Evolutionary conservation across 495 filamentous ascomycete genomes (phyloP), one percentile per base, ranked within the genome.

Genomic region (Stereocaulon alpinum): DNA sequence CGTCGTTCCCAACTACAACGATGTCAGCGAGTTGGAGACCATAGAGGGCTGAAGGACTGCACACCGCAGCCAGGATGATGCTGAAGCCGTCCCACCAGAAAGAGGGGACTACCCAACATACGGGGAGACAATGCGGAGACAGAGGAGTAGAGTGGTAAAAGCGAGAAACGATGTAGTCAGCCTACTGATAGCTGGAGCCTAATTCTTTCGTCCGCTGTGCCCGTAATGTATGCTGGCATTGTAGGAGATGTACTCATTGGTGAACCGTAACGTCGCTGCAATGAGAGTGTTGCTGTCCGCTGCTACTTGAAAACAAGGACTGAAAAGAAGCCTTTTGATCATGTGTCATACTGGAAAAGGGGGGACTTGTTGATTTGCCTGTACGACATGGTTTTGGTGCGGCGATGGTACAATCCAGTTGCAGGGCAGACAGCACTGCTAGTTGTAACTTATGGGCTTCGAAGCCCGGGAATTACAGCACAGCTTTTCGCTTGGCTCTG

Each of bases 11-110:
- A 62, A 55, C 64, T 66, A 51, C 37, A 11, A 18, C 22, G 10
- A 11, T 17, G 30, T 58, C 20, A 50, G 56, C 22, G 41, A 42
- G 20, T 2, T 34, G 37, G 29, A 11, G 14, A 15, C 14, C 11
- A n/a, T 18, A 20, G 22, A 48, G 15, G 15, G 12, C 6, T 53
- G 6, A 37, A 5, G 40, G 18, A 9, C 34, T 20, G 52, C 64
- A 18, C 45, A 66, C 64, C 44, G 64, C 56, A 22, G 64, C 64
- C 24, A 66, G 41, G n/a, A 64, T 62, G 24, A 66, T 64, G 12
- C 59, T 64, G 27, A 42, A 55, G 15, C 64, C 64, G 40, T 66
- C 62, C 62, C 59, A 66, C 59, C 64, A 59, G 15, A 64, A 66
- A 11, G 59, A 43, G n/a, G 58, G 47, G 30, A 61, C 64, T n/a